Percentiles rank a stretch among this genome's conserved stretches.
Evolutionary conservation across 2,329 filamentous ascomycete genomes (phyloP).

Genomic region (Fusarium pseudocircinatum): DNA sequence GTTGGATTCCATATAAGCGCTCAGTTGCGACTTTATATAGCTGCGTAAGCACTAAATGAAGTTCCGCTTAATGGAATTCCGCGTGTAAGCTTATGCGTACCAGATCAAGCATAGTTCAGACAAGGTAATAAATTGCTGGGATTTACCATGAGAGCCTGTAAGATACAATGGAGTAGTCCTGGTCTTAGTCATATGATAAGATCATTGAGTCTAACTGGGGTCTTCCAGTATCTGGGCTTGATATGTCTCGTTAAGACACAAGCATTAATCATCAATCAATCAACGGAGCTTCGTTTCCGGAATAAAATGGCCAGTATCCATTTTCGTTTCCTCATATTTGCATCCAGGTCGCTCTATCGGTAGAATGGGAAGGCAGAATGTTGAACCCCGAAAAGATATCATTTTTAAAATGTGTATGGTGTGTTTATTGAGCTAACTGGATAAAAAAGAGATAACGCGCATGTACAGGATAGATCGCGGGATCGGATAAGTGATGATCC

Average conservation of each 20-base stretch:
- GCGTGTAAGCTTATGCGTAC: background rate
- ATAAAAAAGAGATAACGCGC: too few species aligned
- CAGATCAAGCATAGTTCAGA: background rate
- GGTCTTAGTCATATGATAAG: background rate
- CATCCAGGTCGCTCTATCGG: background rate
- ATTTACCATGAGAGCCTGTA: rapidly evolving
- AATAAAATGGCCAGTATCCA: rapidly evolving
- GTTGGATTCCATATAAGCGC: rapidly evolving
- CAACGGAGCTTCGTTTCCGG: background rate
- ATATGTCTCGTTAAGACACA: too few species aligned
- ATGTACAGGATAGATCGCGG: too few species aligned
- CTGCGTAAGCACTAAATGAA: background rate
- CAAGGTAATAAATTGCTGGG: background rate
- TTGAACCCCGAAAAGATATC: background rate
- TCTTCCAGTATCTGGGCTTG: too few species aligned
- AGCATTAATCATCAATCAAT: too few species aligned
- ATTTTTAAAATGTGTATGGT: background rate
- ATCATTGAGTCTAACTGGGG: rapidly evolving
- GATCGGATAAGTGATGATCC: background rate
- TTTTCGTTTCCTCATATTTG: background rate
- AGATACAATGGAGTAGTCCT: background rate
- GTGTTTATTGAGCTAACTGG: too few species aligned
- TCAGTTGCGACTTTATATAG: rapidly evolving
- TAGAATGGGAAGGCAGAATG: background rate
- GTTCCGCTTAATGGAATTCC: background rate